A percentile compares a stretch with the other conserved stretches of the same genome.
phyloP scores from a whole-genome alignment of 441 rosid genomes.

The Adansonia rubrostipa region DNA sequence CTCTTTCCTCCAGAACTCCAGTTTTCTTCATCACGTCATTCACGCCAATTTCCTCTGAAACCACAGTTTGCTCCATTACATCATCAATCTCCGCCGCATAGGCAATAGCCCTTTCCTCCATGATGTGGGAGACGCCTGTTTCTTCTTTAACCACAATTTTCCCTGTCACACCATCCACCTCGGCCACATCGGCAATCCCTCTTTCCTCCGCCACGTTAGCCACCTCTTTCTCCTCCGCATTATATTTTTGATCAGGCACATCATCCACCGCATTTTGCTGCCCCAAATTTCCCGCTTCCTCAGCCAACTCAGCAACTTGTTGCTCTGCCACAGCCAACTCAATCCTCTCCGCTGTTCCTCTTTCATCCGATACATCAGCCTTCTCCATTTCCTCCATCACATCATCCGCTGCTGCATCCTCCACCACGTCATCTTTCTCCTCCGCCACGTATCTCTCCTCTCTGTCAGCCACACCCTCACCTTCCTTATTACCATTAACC shows the following conservation, averaged over 20 bases:
- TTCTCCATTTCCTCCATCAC: slow-evolving; percentile 24
- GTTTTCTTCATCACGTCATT: background rate
- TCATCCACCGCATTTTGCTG: background rate
- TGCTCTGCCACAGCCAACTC: background rate
- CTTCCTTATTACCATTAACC: slow-evolving; percentile 16
- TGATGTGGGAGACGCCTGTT: too few species aligned
- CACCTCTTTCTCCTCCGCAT: background rate
- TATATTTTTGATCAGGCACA: background rate
- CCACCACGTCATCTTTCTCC: slow-evolving; percentile 13
- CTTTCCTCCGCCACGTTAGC: background rate
- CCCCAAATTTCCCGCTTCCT: background rate
- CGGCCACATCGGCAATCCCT: background rate
- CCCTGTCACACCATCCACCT: background rate
- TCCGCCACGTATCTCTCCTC: slow-evolving; percentile 20
- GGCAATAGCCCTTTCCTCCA: too few species aligned
- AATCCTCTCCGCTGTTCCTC: background rate
- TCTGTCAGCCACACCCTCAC: slow-evolving; percentile 12
- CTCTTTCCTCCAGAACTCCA: slow-evolving; percentile 35
- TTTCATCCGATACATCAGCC: slow-evolving; percentile 32
- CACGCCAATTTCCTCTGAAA: background rate
- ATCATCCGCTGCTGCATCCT: slow-evolving; percentile 21
- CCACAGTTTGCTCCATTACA: background rate
- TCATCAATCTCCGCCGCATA: background rate
- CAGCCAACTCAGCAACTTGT: background rate
- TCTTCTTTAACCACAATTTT: too few species aligned